These are phyloP conservation scores for Calonectria multiphialidica DNA, from an alignment of 2,329 filamentous ascomycete species.

Conservation along the genomic window DNA sequence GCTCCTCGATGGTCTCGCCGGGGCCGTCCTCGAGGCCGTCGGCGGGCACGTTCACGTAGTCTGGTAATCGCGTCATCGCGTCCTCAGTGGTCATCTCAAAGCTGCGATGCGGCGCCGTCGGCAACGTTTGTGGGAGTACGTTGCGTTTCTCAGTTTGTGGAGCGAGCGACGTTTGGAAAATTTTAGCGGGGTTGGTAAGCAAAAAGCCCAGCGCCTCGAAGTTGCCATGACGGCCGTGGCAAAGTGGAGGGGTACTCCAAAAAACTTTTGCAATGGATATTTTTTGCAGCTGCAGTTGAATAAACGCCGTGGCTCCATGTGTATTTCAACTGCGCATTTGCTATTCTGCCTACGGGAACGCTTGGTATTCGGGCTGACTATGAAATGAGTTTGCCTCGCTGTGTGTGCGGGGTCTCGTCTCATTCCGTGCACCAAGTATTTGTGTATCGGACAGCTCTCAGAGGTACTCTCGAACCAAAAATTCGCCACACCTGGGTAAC, in stretches of 20 bases:
- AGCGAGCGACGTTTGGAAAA: constrained; percentile 38
- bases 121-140: constrained; percentile 21
- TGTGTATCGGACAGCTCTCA: background rate
- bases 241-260: background rate
- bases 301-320: background rate
- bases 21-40: constrained; percentile 34
- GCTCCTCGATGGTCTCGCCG: constrained; percentile 71
- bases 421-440: background rate
- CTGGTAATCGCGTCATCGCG: constrained; percentile 43
- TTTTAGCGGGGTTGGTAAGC: constrained; percentile 45
- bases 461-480: background rate
- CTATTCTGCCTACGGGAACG: background rate
- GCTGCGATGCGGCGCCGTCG: constrained; percentile 21
- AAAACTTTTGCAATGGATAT: background rate
- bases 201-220: constrained; percentile 16
- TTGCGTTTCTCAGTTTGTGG: constrained; percentile 34
- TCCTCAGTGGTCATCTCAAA: constrained; percentile 32
- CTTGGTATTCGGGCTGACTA: background rate
- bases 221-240: constrained; percentile 4
- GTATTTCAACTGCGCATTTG: too few species aligned
- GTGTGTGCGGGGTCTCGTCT: background rate
- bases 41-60: constrained; percentile 33
- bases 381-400: background rate
- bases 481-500: background rate
- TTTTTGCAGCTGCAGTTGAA: too few species aligned